Conservation (phyloP, 2,329 filamentous ascomycete species). For the Zymoseptoria ardabiliae region DNA sequence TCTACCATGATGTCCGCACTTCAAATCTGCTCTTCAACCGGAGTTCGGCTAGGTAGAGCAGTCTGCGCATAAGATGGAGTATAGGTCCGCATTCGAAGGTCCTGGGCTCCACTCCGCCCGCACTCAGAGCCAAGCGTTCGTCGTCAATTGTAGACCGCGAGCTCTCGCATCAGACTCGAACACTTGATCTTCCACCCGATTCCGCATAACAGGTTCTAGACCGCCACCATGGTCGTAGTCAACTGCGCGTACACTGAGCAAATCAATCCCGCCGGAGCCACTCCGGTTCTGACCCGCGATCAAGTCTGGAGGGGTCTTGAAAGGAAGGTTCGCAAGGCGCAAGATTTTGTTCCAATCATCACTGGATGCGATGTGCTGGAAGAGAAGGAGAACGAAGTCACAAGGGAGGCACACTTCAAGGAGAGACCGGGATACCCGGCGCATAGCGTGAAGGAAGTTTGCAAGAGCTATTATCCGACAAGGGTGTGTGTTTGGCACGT, state of each 20-base stretch:
- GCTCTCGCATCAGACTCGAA: background rate
- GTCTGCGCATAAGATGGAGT: too few relatives aligned
- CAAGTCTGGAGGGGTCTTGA: conserved; percentile 40
- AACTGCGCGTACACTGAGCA: conserved; percentile 37
- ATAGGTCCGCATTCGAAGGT: too few relatives aligned
- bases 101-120: background rate
- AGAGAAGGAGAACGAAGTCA: conserved; percentile 31
- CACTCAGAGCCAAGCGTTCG: background rate
- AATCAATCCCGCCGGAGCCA: conserved; percentile 37
- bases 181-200: background rate
- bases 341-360: conserved; percentile 42
- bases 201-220: background rate
- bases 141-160: background rate
- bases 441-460: conserved; percentile 31
- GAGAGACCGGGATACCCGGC: conserved; percentile 24
- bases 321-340: conserved; percentile 39
- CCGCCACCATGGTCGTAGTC: conserved; percentile 32
- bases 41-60: too few relatives aligned
- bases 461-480: conserved; percentile 32
- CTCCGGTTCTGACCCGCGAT: conserved; percentile 32
- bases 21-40: too few relatives aligned
- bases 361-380: conserved; percentile 34
- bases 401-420: conserved; percentile 36
- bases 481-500: conserved; percentile 29
- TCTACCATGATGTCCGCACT: too few relatives aligned